A percentile compares a stretch with the other conserved stretches of the same genome.
Evolutionary conservation across 1,139 yeast species (phyloP).

Genomic region (Starmera stellimalicola): DNA sequence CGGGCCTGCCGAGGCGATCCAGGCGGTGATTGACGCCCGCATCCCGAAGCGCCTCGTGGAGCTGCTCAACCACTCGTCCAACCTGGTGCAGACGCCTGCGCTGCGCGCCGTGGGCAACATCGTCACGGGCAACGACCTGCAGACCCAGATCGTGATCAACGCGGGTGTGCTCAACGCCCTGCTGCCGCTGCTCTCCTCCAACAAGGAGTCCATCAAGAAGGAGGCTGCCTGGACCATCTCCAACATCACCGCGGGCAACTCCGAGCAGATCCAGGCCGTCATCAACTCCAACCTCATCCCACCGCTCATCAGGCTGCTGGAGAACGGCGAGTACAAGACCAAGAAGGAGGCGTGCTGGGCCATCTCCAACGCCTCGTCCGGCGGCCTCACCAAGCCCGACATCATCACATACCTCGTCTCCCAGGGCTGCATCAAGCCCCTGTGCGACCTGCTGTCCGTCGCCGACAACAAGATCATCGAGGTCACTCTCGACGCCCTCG

Average conservation of each 20-base stretch:
- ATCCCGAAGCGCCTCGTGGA: constrained; percentile 93
- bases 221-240: constrained; percentile 99
- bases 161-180: constrained; percentile 87
- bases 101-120: constrained; percentile 95
- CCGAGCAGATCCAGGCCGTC: constrained; percentile 93
- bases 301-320: constrained; percentile 74
- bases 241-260: constrained; percentile 94
- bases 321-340: constrained; percentile 85
- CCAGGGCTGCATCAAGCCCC: constrained; percentile 96
- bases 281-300: constrained; percentile 92
- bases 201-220: constrained; percentile 87
- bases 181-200: constrained; percentile 68
- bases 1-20: constrained; percentile 88
- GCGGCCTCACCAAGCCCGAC: constrained; percentile 87
- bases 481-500: constrained; percentile 91
- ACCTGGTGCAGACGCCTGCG: constrained; percentile 93
- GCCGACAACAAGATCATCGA: constrained; percentile 91
- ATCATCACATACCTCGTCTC: constrained; percentile 85
- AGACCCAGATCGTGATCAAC: constrained; percentile 91
- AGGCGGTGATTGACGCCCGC: constrained; percentile 94
- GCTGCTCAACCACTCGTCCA: constrained; percentile 71
- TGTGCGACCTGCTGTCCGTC: constrained; percentile 81
- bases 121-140: constrained; percentile 92
- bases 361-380: constrained; percentile 92
- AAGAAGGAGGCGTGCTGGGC: constrained; percentile 99